Percentiles rank a stretch among this genome's conserved stretches.
Conservation (phyloP, 108 stramenopile species). For the Parietichytrium sp. region DNA sequence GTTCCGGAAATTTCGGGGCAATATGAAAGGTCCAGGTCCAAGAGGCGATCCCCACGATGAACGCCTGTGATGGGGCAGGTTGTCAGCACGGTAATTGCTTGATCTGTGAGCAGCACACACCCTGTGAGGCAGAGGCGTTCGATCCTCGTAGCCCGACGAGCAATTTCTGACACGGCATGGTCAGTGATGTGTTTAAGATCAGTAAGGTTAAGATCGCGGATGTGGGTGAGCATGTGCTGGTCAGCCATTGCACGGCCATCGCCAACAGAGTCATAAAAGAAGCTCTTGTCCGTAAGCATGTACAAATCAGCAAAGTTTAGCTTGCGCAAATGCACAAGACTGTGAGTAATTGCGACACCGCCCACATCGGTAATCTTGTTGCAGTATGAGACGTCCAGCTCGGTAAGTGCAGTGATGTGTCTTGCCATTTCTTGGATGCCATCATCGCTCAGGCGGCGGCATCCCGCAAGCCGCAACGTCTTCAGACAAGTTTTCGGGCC, state of each 20-base stretch:
- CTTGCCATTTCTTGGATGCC: constrained; percentile 39
- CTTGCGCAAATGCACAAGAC: constrained; percentile 34
- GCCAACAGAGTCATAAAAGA: constrained; percentile 36
- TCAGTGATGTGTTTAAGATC: not conserved
- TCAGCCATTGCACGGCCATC: constrained; percentile 41
- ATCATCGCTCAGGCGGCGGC: constrained; percentile 41
- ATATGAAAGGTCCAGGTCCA: not conserved
- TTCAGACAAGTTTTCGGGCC: not conserved
- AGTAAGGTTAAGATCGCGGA: constrained; percentile 2
- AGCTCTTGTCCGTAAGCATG: constrained; percentile 40
- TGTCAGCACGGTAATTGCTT: not conserved
- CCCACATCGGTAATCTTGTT: constrained; percentile 41
- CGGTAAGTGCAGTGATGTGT: constrained; percentile 16
- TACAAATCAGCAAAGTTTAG: constrained; percentile 42
- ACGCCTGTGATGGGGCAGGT: not conserved
- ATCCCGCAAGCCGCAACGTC: constrained; percentile 8
- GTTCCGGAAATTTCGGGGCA: constrained; percentile 35
- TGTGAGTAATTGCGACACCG: constrained; percentile 41
- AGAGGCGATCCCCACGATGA: not conserved
- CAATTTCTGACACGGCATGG: not conserved
- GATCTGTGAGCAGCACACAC: not conserved
- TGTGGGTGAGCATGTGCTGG: constrained; percentile 40
- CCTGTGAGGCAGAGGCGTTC: not conserved
- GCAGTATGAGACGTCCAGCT: constrained; percentile 40
- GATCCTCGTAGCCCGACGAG: not conserved